These are phyloP conservation scores for Porphyra umbilicalis DNA, from an alignment of 31 red algal species.

Conservation along the genomic window DNA sequence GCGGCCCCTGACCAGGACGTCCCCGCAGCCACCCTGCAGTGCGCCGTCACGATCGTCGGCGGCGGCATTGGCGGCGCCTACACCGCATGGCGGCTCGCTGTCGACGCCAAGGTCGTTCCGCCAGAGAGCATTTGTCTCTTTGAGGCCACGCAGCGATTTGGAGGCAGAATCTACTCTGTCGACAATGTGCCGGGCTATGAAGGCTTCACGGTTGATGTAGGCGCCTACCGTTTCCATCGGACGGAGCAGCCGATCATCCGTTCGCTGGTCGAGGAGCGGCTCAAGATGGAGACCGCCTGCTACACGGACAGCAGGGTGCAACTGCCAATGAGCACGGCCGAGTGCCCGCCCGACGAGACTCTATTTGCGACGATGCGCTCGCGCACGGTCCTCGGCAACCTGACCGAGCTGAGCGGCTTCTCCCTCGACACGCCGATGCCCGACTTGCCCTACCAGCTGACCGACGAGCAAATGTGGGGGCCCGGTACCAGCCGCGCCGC, in stretches of 20 bases:
- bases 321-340: background rate
- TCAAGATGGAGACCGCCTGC: constrained; percentile 3
- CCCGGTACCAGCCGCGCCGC: background rate
- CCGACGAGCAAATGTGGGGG: constrained; percentile 7
- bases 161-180: constrained; percentile 32
- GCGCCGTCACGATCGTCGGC: constrained; percentile 15
- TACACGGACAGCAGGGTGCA: constrained; percentile 19
- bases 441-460: constrained; percentile 16
- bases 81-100: constrained; percentile 22
- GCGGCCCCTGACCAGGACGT: too few species aligned
- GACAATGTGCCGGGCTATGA: constrained; percentile 8
- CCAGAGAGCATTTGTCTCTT: constrained; percentile 17
- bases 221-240: constrained; percentile 26
- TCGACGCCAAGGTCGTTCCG: constrained; percentile 6
- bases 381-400: too few species aligned
- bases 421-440: background rate
- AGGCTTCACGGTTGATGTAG: constrained; percentile 29
- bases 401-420: background rate
- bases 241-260: too few species aligned
- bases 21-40: too few species aligned
- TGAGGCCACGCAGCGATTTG: constrained; percentile 29
- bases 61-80: too few species aligned
- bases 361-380: too few species aligned
- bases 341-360: background rate
- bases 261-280: constrained; percentile 5